These are phyloP conservation scores for Ganoderma resinaceum DNA, from an alignment of 1,284 basidiomycete species.

Conservation along the genomic window DNA sequence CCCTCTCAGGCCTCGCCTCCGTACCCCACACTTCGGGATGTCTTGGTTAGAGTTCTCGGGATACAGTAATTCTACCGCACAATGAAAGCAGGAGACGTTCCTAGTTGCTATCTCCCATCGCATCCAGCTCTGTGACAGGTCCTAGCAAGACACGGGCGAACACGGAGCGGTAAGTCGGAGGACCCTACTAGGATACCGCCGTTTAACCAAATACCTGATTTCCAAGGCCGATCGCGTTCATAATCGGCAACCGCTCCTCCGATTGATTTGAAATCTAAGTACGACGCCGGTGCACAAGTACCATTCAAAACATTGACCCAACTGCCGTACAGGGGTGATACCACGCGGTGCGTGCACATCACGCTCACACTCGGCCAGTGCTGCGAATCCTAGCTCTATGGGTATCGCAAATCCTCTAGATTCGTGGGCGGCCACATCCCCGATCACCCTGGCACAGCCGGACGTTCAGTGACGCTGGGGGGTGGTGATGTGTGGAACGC, in stretches of 20 bases:
- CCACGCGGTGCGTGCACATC: background rate
- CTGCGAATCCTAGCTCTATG: slow-evolving; percentile 21
- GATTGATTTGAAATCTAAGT: background rate
- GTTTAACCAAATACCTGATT: background rate
- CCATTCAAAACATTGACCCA: background rate
- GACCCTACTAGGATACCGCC: background rate
- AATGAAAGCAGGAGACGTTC: background rate
- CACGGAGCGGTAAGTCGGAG: background rate
- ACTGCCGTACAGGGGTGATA: background rate
- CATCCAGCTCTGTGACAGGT: background rate
- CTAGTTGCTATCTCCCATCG: background rate
- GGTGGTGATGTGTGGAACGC: background rate
- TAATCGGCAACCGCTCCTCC: background rate
- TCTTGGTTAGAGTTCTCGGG: background rate
- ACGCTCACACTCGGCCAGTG: slow-evolving; percentile 28
- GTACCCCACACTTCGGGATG: background rate
- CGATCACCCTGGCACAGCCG: background rate
- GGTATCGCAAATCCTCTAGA: slow-evolving; percentile 22
- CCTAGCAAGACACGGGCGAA: background rate
- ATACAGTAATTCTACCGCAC: background rate
- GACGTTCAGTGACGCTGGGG: background rate
- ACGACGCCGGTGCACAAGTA: background rate
- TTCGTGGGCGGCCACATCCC: background rate
- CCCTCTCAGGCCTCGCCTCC: background rate
- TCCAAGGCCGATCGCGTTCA: background rate